Evolutionary conservation across 768 basidiomycete species (phyloP), one percentile per base, ranked within the genome.

Genomic region (Russula olivacea): DNA sequence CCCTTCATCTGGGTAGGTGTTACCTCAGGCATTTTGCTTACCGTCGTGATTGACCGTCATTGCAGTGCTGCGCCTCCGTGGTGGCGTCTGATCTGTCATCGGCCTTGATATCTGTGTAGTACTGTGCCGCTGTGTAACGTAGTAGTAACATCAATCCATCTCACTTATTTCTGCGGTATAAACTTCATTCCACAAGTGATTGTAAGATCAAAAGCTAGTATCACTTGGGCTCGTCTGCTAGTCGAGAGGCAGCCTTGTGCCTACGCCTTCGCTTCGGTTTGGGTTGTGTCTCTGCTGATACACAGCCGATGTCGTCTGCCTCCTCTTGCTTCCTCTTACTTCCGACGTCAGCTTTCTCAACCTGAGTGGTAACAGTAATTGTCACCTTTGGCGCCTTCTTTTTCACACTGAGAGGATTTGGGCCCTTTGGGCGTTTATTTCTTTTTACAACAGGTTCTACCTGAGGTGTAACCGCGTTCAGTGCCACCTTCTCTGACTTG

Each of bases 371-470:
- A 64, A 4, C 28, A 28, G 28, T 4, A 28, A 28, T 2, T 28
- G 28, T 28, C 28, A 4, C 28, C 28, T 36, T 55, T 4, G 15
- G 32, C 17, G 14, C 47, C 54, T 91, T 95, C 79, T 93, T 97
- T 80, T 93, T 94, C 50, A 95, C 77, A 63, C 92, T 94, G 3
- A 98, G 80, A 9, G 96, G 93, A 76, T 98, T 98, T 1, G 95
- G 93, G 0, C 83, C 91, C 71, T 92, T 95, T 0, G 88, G 87
- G 0, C 84, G 86, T 69, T 83, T 90, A 67, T 74, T 76, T 70
- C 78, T 84, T 72, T 83, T 89, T 65, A 77, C 78, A 14, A 72
- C 75, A n/a, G 74, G 72, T 40, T 81, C 80, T 54, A 75, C 61
- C 23, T 41, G 65, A 45, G 64, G 61, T 9, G 58, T 68, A 15